Evolutionary conservation across 2,329 filamentous ascomycete genomes (phyloP), one percentile per base, ranked within the genome.

Genomic region (Verticillium tricorpus): DNA sequence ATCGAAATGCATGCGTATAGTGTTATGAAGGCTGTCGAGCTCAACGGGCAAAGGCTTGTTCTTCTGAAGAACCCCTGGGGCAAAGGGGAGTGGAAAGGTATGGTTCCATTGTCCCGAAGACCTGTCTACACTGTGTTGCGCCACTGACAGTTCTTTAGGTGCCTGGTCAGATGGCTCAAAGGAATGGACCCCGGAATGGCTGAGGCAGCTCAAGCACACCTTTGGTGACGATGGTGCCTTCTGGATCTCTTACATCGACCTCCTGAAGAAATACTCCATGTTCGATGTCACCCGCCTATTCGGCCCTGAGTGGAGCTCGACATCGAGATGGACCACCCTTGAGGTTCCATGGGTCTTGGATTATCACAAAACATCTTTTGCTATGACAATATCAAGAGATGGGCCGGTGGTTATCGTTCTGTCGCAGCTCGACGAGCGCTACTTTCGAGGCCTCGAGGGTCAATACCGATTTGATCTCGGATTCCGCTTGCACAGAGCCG

Each of bases 61-160:
- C 82, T 87, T 58, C 77, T 92, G 45, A 84, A 81, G 66, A 95
- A 95, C 67, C 92, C 92, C 0, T 95, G 91, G 91, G 92, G 91
- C 1, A 86, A 87, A 65, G 86, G 85, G 35, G 91, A 93, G 74
- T 95, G 91, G 91, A 89, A 85, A 34, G 92, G 92, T 6, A 28
- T 1, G 28, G 28, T 28, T 5, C 28, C 28, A 4, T 1, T 81
- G 5, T 19, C 14, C 1, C 95, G 91, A 12, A 85, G 71, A 64
- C 12, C 19, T 19, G 9, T 67, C 73, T 66, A 5, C 5, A 22
- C 7, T 2, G 15, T 32, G 50, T 22, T 22, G n/a, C 39, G 3
- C 50, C 37, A n/a, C 25, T 57, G n/a, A 56, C 35, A 32, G 15
- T 28, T 54, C 40, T 34, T 74, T 17, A 74, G 25, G 39, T 14